phyloP scores from a whole-genome alignment of 2,329 filamentous ascomycete species.

The Tolypocladium inflatum region DNA sequence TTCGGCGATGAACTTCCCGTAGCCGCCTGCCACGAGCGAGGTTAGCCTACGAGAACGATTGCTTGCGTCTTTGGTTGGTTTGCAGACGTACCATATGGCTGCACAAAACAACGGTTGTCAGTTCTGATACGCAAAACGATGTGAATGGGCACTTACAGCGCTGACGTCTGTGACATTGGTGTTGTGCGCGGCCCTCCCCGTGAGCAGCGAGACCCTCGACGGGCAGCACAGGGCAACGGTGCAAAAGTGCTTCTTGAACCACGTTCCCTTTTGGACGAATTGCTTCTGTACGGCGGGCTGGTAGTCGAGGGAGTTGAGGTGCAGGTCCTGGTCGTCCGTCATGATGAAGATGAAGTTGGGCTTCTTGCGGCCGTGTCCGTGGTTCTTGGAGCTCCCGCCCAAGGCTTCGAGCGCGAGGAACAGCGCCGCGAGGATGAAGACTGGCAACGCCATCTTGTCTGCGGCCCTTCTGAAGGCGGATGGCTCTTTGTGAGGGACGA shows the following conservation, averaged over 20 bases:
- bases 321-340: slow-evolving; percentile 58
- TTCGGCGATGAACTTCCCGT: slow-evolving; percentile 55
- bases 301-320: slow-evolving; percentile 51
- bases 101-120: neutral
- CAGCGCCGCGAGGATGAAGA: neutral
- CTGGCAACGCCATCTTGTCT: neutral
- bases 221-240: slow-evolving; percentile 61
- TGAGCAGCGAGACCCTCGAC: slow-evolving; percentile 54
- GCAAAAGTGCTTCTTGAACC: slow-evolving; percentile 54
- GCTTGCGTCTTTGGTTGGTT: too few relatives aligned
- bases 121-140: neutral
- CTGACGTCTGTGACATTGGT: slow-evolving; percentile 55
- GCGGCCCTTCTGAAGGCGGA: neutral
- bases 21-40: slow-evolving; percentile 25
- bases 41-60: neutral
- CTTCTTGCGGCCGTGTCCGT: neutral
- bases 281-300: slow-evolving; percentile 49
- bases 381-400: neutral
- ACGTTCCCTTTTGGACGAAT: slow-evolving; percentile 46
- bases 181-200: slow-evolving; percentile 58
- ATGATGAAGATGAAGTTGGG: slow-evolving; percentile 57
- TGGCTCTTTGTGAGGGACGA: neutral
- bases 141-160: slow-evolving; percentile 25
- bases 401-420: neutral
- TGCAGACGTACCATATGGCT: slow-evolving; percentile 34